These are phyloP conservation scores for Phytophthora tubulina DNA, from an alignment of 352 stramenopile species.

Conservation along the genomic window DNA sequence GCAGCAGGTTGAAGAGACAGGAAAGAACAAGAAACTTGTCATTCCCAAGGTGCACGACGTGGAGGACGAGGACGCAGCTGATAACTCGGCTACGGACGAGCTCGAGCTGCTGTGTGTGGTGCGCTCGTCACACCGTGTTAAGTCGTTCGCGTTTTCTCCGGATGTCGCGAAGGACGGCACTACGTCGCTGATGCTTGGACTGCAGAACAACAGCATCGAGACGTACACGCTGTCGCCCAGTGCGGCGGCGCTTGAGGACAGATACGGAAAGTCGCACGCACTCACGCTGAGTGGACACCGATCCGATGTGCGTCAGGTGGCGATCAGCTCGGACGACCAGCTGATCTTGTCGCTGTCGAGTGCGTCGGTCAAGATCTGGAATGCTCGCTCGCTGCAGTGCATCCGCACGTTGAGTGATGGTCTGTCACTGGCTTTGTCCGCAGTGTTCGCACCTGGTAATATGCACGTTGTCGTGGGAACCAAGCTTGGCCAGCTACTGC, in stretches of 20 bases:
- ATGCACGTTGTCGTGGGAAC: conserved; percentile 97
- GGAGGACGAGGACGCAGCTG: conserved; percentile 61
- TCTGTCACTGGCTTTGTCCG: conserved; percentile 92
- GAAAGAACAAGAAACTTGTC: conserved; percentile 44
- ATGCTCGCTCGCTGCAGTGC: conserved; percentile 90
- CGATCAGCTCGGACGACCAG: conserved; percentile 90
- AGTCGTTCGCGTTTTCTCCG: conserved; percentile 89
- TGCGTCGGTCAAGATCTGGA: conserved; percentile 94
- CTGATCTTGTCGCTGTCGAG: conserved; percentile 91
- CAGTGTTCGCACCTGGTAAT: conserved; percentile 96
- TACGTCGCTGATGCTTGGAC: conserved; percentile 84
- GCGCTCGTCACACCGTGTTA: conserved; percentile 86
- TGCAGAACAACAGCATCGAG: conserved; percentile 94
- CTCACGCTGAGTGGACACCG: conserved; percentile 90
- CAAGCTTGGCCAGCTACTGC: conserved; percentile 94
- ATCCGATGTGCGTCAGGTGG: conserved; percentile 92
- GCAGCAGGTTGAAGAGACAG: conserved; percentile 38
- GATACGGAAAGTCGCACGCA: conserved; percentile 72
- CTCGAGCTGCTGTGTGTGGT: conserved; percentile 89
- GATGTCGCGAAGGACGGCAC: conserved; percentile 85
- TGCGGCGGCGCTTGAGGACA: conserved; percentile 67
- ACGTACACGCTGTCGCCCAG: conserved; percentile 79
- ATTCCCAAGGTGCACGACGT: conserved; percentile 40
- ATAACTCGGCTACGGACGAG: conserved; percentile 84
- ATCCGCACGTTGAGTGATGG: conserved; percentile 90